A percentile compares a stretch with the other conserved stretches of the same genome.
Conservation (phyloP, 2,329 filamentous ascomycete species). For the Diaporthe capsici region DNA sequence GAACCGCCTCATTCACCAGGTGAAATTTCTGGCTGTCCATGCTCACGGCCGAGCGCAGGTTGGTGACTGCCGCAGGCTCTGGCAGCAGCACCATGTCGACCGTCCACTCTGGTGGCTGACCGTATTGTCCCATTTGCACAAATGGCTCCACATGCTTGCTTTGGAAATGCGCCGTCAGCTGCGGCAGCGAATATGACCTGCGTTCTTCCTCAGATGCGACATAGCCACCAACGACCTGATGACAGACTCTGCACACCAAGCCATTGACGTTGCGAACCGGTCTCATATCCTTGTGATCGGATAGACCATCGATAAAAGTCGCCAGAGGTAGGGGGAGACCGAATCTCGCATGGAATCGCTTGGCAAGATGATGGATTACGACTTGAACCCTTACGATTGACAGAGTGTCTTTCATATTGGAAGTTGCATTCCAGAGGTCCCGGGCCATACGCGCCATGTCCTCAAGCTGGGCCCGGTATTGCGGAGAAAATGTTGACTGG, state of each 20-base stretch:
- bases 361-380: constrained; percentile 74
- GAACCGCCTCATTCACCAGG: constrained; percentile 57
- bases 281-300: constrained; percentile 70
- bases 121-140: constrained; percentile 43
- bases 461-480: constrained; percentile 63
- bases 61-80: constrained; percentile 50
- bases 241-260: constrained; percentile 70
- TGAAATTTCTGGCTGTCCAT: constrained; percentile 52
- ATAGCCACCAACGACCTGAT: constrained; percentile 51
- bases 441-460: constrained; percentile 68
- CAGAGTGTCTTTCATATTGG: constrained; percentile 72
- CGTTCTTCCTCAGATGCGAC: constrained; percentile 49
- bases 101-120: constrained; percentile 57
- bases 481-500: constrained; percentile 52
- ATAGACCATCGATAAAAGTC: constrained; percentile 72
- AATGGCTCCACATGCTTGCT: constrained; percentile 54
- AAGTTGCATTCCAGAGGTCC: constrained; percentile 74
- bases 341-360: constrained; percentile 71
- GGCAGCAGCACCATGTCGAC: constrained; percentile 62
- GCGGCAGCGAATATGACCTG: constrained; percentile 68
- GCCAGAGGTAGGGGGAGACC: constrained; percentile 68
- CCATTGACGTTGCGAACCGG: constrained; percentile 67
- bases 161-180: constrained; percentile 73
- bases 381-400: constrained; percentile 74
- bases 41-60: constrained; percentile 48